phyloP scores from a whole-genome alignment of 2,329 filamentous ascomycete species.

The Erysiphe pulchra region DNA sequence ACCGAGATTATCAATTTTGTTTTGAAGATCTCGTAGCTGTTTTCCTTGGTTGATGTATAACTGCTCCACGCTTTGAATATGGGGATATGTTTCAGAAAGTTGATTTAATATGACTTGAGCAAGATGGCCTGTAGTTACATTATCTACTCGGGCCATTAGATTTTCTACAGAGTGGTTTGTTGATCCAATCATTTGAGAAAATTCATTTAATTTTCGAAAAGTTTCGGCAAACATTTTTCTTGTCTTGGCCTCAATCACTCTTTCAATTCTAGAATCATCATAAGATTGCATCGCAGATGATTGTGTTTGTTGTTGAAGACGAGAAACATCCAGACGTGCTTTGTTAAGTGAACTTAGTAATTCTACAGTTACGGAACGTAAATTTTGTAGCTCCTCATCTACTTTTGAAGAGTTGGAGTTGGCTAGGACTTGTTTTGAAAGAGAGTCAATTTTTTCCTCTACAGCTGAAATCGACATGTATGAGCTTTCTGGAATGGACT shows the following conservation, averaged over 20 bases:
- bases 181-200: background rate
- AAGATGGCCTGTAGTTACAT: background rate
- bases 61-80: slow-evolving; percentile 1
- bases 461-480: background rate
- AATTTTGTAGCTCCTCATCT: background rate
- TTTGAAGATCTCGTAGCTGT: background rate
- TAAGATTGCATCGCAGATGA: background rate
- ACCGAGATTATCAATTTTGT: background rate
- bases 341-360: background rate
- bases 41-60: background rate
- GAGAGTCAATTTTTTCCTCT: background rate
- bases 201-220: background rate
- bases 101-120: background rate
- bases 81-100: slow-evolving; percentile 1
- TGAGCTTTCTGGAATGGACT: background rate
- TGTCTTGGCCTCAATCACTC: background rate
- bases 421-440: background rate
- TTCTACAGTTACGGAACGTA: background rate
- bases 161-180: background rate
- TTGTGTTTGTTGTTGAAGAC: background rate
- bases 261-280: background rate
- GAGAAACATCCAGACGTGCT: background rate
- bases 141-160: background rate
- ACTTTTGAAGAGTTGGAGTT: background rate
- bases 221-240: background rate